Base-by-base conservation (phyloP, 352 stramenopile species). In the Albugo laibachii region DNA sequence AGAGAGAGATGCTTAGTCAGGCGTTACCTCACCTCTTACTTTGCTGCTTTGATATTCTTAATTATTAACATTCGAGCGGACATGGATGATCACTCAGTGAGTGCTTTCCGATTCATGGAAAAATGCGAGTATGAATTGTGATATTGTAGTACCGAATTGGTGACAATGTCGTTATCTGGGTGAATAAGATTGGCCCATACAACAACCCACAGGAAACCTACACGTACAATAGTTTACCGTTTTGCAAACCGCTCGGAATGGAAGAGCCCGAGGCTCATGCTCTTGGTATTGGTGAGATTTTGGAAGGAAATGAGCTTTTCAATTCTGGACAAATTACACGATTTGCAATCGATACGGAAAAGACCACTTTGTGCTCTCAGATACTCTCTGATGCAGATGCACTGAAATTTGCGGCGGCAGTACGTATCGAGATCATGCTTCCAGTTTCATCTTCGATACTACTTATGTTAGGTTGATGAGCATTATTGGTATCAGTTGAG, bases 401-500 rank as follows among this genome's bases (percentile, higher is more conserved):
- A 40, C 65, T 86, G 51, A 66, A 83, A 44, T 88, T 91, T 58
- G 73, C 63, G 13, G 73, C 73, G 4, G 75, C 78, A 21, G 77
- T 76, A 49, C 14, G 63, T 65, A 2, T 14, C 21, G 15, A n/a
- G 2, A 2, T 12, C 5, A 10, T 18, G 18, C 37, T 38, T n/a
- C 18, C 21, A 39, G 14, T 36, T 8, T 14, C 16, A 4, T 43
- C 19, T 18, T 36, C 0, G 35, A 35, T 24, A 42, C 21, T 36
- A 2, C 13, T 45, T 14, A 34, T 24, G 10, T 14, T 40, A 74
- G 64, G 64, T 97, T 41, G 76, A 93, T 47, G 86, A 98, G 48
- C 86, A 97, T 62, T 99, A 98, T 59, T 98, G 95, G 81, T 99
- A 98, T 66, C 92, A 99, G 68, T 88, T 99, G 77, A 98, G 96